Base-by-base conservation (phyloP, 345 rosid species). In the Moringa oleifera region DNA sequence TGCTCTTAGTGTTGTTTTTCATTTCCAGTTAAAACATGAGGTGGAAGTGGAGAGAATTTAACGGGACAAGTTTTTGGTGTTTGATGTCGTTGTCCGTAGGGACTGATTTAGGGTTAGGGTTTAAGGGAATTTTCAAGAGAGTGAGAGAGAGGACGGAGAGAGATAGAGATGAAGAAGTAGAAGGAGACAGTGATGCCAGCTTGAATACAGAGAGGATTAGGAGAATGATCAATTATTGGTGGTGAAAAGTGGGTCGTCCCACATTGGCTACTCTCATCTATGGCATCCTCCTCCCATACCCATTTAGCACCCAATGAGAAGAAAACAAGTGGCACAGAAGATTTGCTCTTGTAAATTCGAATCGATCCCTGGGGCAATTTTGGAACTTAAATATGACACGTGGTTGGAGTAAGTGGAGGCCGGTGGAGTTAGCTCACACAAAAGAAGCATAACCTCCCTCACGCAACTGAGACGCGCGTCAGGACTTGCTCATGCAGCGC, bases 111-210 rank as follows among this genome's bases (percentile, higher is more conserved):
- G 65, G 65, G 62, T 41, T 77, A 73, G 84, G 87, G 82, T 73
- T 77, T 84, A 77, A 72, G 61, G 74, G 65, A n/a, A 54, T 41
- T 15, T 33, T 18, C 0, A 23, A 23, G 20, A 19, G 62, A 37
- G 50, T 50, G 4, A 41, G 17, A 33, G 20, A 21, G 24, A 18
- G n/a, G n/a, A n/a, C n/a, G n/a, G n/a, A n/a, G n/a, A n/a, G n/a
- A n/a, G n/a, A n/a, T n/a, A 37, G 23, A 24, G 55, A 23, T 57
- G 78, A 33, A 36, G 51, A 46, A 57, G 78, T 20, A 36, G 67
- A 63, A 25, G 62, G 59, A 63, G 75, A 69, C 71, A 73, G 76
- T 58, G 74, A 69, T 79, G 92, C 76, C 90, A 88, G 97, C 88
- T 73, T 59, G 81, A 69, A 66, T 58, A 71, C 90, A 87, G 84